Conservation (phyloP, 176 grass and related monocot genomes). For the Ensete glaucum region DNA sequence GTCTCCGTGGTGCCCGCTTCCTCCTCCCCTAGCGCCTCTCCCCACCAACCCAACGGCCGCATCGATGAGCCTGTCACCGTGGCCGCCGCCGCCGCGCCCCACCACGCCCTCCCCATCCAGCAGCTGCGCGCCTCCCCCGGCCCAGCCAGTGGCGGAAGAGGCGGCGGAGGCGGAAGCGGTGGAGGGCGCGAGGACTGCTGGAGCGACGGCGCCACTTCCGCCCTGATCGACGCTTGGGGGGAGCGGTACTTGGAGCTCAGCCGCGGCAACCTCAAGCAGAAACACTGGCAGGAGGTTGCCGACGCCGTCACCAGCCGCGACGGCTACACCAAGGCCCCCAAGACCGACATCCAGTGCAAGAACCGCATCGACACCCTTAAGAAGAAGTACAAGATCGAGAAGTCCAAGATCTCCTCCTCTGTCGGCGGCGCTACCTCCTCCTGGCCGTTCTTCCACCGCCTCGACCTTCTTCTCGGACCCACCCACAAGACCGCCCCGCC, state of each 20-base stretch:
- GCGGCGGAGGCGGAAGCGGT: neutral
- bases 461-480: constrained; percentile 64
- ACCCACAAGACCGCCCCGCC: constrained; percentile 28
- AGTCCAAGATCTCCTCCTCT: constrained; percentile 36
- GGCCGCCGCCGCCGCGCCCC: constrained; percentile 40
- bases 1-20: neutral
- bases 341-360: constrained; percentile 91
- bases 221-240: constrained; percentile 94
- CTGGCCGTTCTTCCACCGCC: constrained; percentile 84
- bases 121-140: constrained; percentile 24
- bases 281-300: constrained; percentile 99
- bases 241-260: constrained; percentile 85
- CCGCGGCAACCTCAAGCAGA: constrained; percentile 82
- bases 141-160: constrained; percentile 54
- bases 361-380: constrained; percentile 98
- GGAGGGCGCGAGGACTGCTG: constrained; percentile 80
- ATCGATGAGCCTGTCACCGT: constrained; percentile 2
- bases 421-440: constrained; percentile 22
- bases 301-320: constrained; percentile 78
- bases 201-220: constrained; percentile 83
- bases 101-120: constrained; percentile 20
- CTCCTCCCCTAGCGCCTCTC: neutral
- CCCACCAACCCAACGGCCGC: constrained; percentile 32
- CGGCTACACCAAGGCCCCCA: constrained; percentile 65
- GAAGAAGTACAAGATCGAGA: constrained; percentile 98